Evolutionary conservation across 2,329 filamentous ascomycete genomes (phyloP).

Genomic region (Colletotrichum siamense): DNA sequence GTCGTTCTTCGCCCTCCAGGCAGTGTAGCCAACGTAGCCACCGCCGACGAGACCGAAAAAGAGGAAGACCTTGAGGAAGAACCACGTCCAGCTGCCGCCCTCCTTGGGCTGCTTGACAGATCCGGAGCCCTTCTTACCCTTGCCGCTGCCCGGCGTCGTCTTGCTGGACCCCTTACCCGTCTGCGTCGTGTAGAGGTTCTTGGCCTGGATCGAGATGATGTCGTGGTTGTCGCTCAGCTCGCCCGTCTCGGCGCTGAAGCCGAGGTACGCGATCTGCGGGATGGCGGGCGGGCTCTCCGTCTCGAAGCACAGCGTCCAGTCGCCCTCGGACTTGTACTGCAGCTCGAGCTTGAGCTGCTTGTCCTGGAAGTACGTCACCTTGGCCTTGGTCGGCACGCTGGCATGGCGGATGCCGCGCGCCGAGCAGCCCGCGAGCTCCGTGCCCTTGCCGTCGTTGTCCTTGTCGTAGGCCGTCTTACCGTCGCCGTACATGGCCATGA

Average conservation of each 20-base stretch:
- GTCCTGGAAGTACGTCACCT: conserved; percentile 96
- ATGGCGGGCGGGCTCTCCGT: conserved; percentile 74
- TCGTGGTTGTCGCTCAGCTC: conserved; percentile 98
- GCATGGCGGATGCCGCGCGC: conserved; percentile 87
- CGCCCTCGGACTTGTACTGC: conserved; percentile 88
- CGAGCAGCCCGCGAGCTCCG: conserved; percentile 93
- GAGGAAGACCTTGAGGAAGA: conserved; percentile 81
- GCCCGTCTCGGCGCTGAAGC: conserved; percentile 88
- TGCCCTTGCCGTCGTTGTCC: conserved; percentile 90
- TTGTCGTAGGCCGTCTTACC: conserved; percentile 90
- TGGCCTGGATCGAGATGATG: conserved; percentile 84
- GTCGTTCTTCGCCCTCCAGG: conserved; percentile 73
- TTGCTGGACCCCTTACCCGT: conserved; percentile 35
- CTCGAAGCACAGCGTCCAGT: conserved; percentile 92
- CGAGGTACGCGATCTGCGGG: conserved; percentile 77
- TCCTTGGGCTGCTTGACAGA: conserved; percentile 48
- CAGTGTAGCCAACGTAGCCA: conserved; percentile 84
- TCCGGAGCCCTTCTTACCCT: conserved; percentile 25
- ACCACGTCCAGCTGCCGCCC: conserved; percentile 63
- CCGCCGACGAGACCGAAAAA: conserved; percentile 74
- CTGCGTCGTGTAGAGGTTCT: conserved; percentile 80
- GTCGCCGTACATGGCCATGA: conserved; percentile 98
- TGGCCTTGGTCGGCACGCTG: conserved; percentile 80
- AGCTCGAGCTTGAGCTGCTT: conserved; percentile 89
- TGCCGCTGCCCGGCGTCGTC: conserved; percentile 30